These are phyloP conservation scores for Lepiota venenata DNA, from an alignment of 768 basidiomycete species.

Conservation along the genomic window DNA sequence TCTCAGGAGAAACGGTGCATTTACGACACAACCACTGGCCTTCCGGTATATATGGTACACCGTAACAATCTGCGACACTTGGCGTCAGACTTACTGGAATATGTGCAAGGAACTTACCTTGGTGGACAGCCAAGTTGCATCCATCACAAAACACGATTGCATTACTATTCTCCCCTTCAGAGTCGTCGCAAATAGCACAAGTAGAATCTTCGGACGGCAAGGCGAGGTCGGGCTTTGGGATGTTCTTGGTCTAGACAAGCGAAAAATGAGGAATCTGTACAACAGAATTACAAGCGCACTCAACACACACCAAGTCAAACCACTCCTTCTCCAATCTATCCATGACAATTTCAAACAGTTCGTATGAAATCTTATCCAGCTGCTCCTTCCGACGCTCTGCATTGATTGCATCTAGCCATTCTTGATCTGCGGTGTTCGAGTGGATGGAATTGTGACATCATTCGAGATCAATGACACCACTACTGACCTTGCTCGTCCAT, in stretches of 20 bases:
- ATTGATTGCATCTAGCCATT: slow-evolving; percentile 91
- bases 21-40: slow-evolving; percentile 99
- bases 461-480: background rate
- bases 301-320: slow-evolving; percentile 79
- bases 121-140: slow-evolving; percentile 98
- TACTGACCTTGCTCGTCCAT: slow-evolving; percentile 96
- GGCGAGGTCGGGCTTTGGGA: slow-evolving; percentile 84
- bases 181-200: slow-evolving; percentile 96
- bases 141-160: slow-evolving; percentile 99
- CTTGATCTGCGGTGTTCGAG: slow-evolving; percentile 59
- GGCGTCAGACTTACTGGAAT: background rate
- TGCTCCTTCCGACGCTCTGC: slow-evolving; percentile 75
- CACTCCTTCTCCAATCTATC: slow-evolving; percentile 98
- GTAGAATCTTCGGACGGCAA: slow-evolving; percentile 94
- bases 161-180: slow-evolving; percentile 97
- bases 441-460: background rate
- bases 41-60: slow-evolving; percentile 98
- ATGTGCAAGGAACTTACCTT: slow-evolving; percentile 49
- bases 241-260: slow-evolving; percentile 76
- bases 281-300: background rate
- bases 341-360: slow-evolving; percentile 95
- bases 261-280: background rate
- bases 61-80: slow-evolving; percentile 80
- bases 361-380: slow-evolving; percentile 68
- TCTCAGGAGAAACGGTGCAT: slow-evolving; percentile 96